Base-by-base conservation (phyloP, 2,329 filamentous ascomycete species). In the Fusarium mexicanum region DNA sequence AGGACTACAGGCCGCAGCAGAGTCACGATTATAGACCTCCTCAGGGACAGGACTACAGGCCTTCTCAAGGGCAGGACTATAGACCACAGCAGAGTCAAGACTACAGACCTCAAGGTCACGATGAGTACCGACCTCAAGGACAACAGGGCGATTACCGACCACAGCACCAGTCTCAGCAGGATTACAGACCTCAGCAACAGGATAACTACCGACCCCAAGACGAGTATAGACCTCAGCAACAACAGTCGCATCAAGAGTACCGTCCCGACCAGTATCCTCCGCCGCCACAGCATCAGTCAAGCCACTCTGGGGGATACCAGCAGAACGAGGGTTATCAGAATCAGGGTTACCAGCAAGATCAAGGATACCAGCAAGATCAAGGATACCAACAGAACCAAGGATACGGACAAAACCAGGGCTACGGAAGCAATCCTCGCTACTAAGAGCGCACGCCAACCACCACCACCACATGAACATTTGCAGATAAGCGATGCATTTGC, bases 191-290 rank as follows among this genome's bases (percentile, higher is more conserved):
- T 7, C 61, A 61, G 5, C 54, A 67, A 8, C 73, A 76, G 20
- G 44, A 54, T 10, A 41, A 47, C 5, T 67, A 73, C 18, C 53
- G 63, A 10, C 57, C 61, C 3, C 64, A 73, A 11, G 65, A 74
- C 3, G 64, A 75, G 17, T 61, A 68, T n/a, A 60, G 58, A 29
- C 72, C 76, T 47, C 57, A 73, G 7, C 75, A 78, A 20, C 58
- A 78, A 33, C 58, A 66, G 12, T 31, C 55, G 5, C 53, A 64
- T 12, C 73, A 76, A 47, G 65, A 69, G 22, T 76, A 81, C 43
- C 74, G 78, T 5, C 72, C 77, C 7, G 71, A 77, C 12, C 76
- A 79, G 13, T 73, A 75, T 6, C 72, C 62, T 5, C 64, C 66
- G 9, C 64, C 65, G 1, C 47, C 55, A 6, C 72, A 75, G 16